Evolutionary conservation across 306 rosid genomes (phyloP).

Genomic region (Sophora flavescens): DNA sequence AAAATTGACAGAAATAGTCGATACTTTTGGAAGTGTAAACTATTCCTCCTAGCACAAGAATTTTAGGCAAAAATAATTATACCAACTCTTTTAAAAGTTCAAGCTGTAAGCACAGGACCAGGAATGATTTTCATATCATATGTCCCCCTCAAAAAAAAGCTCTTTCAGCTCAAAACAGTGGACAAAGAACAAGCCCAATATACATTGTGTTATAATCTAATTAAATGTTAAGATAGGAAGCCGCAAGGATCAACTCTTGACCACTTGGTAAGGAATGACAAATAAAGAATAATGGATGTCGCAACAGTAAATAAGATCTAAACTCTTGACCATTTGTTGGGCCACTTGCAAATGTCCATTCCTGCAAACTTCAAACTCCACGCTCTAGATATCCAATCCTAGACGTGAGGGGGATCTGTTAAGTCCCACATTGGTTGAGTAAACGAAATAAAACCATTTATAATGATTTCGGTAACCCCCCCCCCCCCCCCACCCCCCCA

Average conservation of each 20-base stretch:
- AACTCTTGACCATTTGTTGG: too few relatives aligned
- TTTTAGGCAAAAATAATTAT: slow-evolving; percentile 2
- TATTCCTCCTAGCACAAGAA: neutral
- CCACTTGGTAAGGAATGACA: neutral
- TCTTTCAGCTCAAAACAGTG: slow-evolving; percentile 11
- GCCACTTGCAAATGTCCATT: too few relatives aligned
- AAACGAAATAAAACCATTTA: too few relatives aligned
- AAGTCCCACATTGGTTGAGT: too few relatives aligned
- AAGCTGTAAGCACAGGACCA: slow-evolving; percentile 11
- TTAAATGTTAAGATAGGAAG: neutral
- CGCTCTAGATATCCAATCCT: too few relatives aligned
- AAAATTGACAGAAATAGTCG: slow-evolving; percentile 12
- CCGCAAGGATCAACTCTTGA: neutral
- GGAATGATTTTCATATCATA: slow-evolving; percentile 17
- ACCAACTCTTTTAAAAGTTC: too few relatives aligned
- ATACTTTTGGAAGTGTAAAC: slow-evolving; percentile 13
- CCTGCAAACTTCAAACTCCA: too few relatives aligned
- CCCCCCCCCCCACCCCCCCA: too few relatives aligned
- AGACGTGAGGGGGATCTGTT: too few relatives aligned
- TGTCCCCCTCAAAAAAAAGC: neutral
- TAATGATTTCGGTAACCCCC: too few relatives aligned
- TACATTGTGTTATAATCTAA: neutral
- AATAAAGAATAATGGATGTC: neutral
- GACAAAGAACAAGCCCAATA: neutral
- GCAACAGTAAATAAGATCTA: neutral